Evolutionary conservation across 306 rosid species (phyloP), one percentile per base, ranked within the genome.

Genomic region (Benincasa hispida): DNA sequence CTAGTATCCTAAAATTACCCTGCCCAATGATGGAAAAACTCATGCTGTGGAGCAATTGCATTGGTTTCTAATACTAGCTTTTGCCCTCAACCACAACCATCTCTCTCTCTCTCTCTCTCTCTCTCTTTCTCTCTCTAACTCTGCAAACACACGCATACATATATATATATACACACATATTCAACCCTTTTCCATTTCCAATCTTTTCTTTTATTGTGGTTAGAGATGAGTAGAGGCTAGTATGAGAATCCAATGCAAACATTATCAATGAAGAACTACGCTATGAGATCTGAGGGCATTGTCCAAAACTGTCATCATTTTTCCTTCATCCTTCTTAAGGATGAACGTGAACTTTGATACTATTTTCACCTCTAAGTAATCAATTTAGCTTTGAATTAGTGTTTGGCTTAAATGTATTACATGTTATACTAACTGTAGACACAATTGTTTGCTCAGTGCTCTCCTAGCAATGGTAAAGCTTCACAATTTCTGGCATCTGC

Each of bases 191-290:
- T 63, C 53, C 32, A 67, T 67, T 21, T 67, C 74, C 74, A 0
- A 41, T 67, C 53, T 41, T 41, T 41, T 45, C 74, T 67, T 21
- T 67, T 21, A 21, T 21, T n/a, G 54, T 67, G 74, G 74, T 42
- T 67, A 32, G 15, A 67, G 74, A 67, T 67, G 74, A 39, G 74
- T 67, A 67, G 74, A 67, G 54, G 74, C 74, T 67, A 41, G 74
- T 67, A 12, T 22, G 74, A 1, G 32, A 67, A 67, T 22, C 6
- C 14, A 41, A 41, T 41, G 74, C 54, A 67, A 12, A 22, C 54
- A 67, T 13, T 67, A 54, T 12, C 74, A 22, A 41, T 22, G 74
- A 67, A n/a, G 53, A 67, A 12, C 25, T 41, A 24, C 22, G 74
- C 74, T 67, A 63, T 18, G 74, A 67, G 54, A 21, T 67, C 74